Base-by-base conservation (phyloP, 805 yeast species). In the Jamesozyma jinghongensis region DNA sequence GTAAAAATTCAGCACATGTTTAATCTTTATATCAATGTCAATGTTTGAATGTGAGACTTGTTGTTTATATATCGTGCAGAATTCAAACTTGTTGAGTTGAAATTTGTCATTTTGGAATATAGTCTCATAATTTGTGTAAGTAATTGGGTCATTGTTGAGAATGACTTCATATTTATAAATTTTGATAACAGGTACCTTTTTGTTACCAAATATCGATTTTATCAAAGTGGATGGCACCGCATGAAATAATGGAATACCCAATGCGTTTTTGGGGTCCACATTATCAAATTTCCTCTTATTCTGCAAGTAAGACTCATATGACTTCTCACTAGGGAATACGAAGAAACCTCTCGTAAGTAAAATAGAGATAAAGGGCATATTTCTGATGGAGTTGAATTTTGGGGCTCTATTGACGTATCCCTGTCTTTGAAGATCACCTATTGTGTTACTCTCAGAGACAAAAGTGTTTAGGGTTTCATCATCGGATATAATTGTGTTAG, bases 171-270 rank as follows among this genome's bases (percentile, higher is more conserved):
- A 63, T 36, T 55, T 59, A 43, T 57, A 56, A 11, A 66, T 54
- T 11, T 55, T 56, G 51, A 61, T 45, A 2, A 58, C 43, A 1
- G 66, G 63, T 29, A 47, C 52, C 3, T 42, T 46, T 28, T 38
- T 47, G 5, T 28, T 31, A 42, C 50, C 53, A 36, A 65, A 62
- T 13, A 62, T 50, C 0, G 62, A 50, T 41, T 59, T 54, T 36
- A 61, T 41, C 2, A 56, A 40, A 31, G 53, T 56, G 10, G 59
- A 48, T 2, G 63, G 47, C 3, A 54, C 43, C 3, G 61, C 56
- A 38, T 66, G 69, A 22, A 64, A 52, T 2, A 66, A 32, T 3
- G 71, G 71, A 22, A 61, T 40, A 0, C 67, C 70, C 1, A 61
- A 49, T 18, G 58, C 59, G 10, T 42, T 44, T 3, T 41, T 38